Conservation (phyloP, 495 filamentous ascomycete genomes). For the Penicillium herquei region DNA sequence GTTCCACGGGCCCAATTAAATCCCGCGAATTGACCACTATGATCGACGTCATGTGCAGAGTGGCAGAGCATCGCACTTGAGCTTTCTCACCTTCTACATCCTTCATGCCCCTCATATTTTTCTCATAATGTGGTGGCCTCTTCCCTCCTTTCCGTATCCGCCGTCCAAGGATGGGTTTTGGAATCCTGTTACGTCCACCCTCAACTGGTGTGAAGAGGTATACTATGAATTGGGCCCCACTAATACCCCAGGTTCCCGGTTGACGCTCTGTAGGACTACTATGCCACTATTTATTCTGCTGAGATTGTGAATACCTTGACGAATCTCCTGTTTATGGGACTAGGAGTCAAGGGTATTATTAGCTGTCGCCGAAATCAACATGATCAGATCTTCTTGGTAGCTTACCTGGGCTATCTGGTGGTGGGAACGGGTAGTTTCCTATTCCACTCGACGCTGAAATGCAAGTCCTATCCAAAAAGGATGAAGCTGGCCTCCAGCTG, state of each 20-base stretch:
- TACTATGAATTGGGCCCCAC: slow-evolving; percentile 9
- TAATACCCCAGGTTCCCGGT: neutral
- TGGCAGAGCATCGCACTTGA: neutral
- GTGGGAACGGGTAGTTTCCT: slow-evolving; percentile 79
- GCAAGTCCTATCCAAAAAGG: slow-evolving; percentile 37
- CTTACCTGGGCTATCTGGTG: slow-evolving; percentile 72
- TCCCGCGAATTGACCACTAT: slow-evolving; percentile 3
- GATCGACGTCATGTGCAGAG: slow-evolving; percentile 27
- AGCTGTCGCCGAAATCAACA: slow-evolving; percentile 70
- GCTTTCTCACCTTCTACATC: neutral
- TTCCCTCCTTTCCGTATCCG: slow-evolving; percentile 70
- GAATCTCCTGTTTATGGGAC: slow-evolving; percentile 75
- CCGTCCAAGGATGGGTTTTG: slow-evolving; percentile 67
- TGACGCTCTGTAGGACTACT: slow-evolving; percentile 51
- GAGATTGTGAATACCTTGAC: slow-evolving; percentile 73
- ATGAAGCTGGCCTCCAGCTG: too few relatives aligned
- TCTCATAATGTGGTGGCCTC: slow-evolving; percentile 33
- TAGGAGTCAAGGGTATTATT: slow-evolving; percentile 69
- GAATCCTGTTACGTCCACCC: slow-evolving; percentile 80
- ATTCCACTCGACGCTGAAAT: slow-evolving; percentile 82
- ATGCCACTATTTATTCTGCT: slow-evolving; percentile 57
- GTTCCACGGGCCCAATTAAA: slow-evolving; percentile 14
- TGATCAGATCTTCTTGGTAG: slow-evolving; percentile 68
- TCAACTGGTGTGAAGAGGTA: slow-evolving; percentile 96
- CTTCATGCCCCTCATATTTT: neutral